A percentile compares a stretch with the other conserved stretches of the same genome.
These are phyloP conservation scores for Starmerella cellae DNA, from an alignment of 805 yeast species.

Conservation along the genomic window DNA sequence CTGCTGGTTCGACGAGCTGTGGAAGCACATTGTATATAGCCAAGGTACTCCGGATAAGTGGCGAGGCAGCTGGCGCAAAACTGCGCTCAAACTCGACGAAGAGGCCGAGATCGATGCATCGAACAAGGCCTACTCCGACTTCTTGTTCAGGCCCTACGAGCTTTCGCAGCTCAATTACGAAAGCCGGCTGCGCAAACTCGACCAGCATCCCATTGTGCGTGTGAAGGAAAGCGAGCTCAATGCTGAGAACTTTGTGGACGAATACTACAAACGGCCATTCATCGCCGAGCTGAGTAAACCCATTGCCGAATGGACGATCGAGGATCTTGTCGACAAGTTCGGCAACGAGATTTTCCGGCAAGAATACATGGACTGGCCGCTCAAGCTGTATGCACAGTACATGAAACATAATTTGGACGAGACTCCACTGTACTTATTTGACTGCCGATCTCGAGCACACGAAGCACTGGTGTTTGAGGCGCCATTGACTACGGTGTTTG, in stretches of 20 bases:
- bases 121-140: constrained; percentile 54
- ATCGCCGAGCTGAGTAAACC: constrained; percentile 33
- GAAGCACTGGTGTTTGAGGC: constrained; percentile 40
- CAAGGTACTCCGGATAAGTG: constrained; percentile 34
- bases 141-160: constrained; percentile 71
- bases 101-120: constrained; percentile 17
- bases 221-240: constrained; percentile 33
- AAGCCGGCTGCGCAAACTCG: constrained; percentile 34
- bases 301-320: constrained; percentile 59
- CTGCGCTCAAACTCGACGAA: constrained; percentile 32
- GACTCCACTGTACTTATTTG: constrained; percentile 74
- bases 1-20: constrained; percentile 61
- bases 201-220: constrained; percentile 30
- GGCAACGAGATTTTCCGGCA: constrained; percentile 59
- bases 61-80: constrained; percentile 73
- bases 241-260: constrained; percentile 34
- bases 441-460: constrained; percentile 64
- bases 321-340: constrained; percentile 38
- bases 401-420: constrained; percentile 56
- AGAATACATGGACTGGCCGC: constrained; percentile 73
- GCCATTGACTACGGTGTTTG: constrained; percentile 38
- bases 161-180: constrained; percentile 58
- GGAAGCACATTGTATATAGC: constrained; percentile 42
- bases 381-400: constrained; percentile 49
- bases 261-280: constrained; percentile 49